Evolutionary conservation across 768 basidiomycete species (phyloP), one percentile per base, ranked within the genome.

Genomic region (Leucocoprinus leucothites): DNA sequence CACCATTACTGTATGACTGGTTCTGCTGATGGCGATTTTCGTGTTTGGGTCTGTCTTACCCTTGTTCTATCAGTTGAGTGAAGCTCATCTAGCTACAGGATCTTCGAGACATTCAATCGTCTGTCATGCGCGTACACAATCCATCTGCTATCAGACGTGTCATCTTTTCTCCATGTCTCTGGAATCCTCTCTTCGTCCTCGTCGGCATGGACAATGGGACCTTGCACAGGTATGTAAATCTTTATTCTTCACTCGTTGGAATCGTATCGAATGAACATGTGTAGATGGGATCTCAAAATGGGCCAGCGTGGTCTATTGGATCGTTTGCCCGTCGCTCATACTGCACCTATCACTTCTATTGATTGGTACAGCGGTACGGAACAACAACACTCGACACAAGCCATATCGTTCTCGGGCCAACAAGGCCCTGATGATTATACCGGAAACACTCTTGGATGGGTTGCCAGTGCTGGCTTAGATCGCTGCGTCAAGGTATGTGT

Each of bases 401-500:
- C 62, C 43, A 58, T 64, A 6, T 54, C 50, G 54, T 54, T 60
- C 48, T 42, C 50, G n/a, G 58, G 22, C 26, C 56, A 40, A 8
- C 38, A 40, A 16, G 52, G 51, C 6, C 58, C 59, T 26, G 60
- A 51, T 11, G 72, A 76, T 31, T 52, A 61, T 35, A 56, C 65
- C 2, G 66, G 67, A 4, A 70, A 61, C 19, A 74, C 76, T 5
- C 67, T 78, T 24, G 88, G 89, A 1, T 94, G 90, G 89, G 76
- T 94, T 19, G 85, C 83, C 4, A 91, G 87, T 51, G 89, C 85
- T 11, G 87, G 90, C 0, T 71, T 93, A 26, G 91, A 94, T 69
- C 82, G 84, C 34, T 84, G 79, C 25, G 89, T 92, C 48, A 91
- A 92, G 74, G 89, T 84, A 44, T 34, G 67, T 26, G n/a, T 50